These are phyloP conservation scores for Leonotis leonurus DNA, from an alignment of 257 asterid genomes.

Conservation along the genomic window DNA sequence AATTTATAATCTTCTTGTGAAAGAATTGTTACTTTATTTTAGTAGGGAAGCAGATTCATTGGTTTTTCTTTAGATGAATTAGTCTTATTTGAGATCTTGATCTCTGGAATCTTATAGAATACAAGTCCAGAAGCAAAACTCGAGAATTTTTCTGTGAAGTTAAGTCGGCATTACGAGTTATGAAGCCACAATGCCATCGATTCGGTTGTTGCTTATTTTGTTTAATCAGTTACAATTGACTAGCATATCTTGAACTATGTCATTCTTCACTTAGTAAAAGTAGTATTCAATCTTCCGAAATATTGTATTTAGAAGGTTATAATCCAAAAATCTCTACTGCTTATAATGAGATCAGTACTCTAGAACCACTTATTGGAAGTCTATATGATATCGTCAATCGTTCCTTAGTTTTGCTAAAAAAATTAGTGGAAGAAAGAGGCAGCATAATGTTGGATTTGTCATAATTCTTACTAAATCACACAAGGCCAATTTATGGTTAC, in stretches of 20 bases:
- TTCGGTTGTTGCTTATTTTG: background rate
- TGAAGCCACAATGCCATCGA: background rate
- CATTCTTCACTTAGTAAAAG: background rate
- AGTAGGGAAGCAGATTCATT: background rate
- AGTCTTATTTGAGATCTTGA: background rate
- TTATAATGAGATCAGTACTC: background rate
- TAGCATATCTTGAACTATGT: background rate
- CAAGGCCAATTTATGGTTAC: background rate
- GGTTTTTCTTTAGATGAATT: background rate
- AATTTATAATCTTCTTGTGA: too few species aligned
- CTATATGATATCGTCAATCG: background rate
- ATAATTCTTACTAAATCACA: background rate
- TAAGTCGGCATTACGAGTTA: background rate
- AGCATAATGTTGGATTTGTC: background rate
- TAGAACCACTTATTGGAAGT: background rate
- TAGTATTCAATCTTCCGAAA: background rate
- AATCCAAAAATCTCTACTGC: background rate
- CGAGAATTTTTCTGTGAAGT: background rate
- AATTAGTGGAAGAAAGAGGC: background rate
- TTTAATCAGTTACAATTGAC: background rate
- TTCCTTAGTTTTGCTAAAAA: background rate
- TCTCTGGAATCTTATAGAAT: background rate
- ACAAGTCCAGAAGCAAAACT: background rate
- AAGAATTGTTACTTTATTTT: too few species aligned
- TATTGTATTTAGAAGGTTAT: background rate